A percentile compares a stretch with the other conserved stretches of the same genome.
Evolutionary conservation across 2,329 filamentous ascomycete species (phyloP).

Genomic region (Raffaelea ambrosiae): DNA sequence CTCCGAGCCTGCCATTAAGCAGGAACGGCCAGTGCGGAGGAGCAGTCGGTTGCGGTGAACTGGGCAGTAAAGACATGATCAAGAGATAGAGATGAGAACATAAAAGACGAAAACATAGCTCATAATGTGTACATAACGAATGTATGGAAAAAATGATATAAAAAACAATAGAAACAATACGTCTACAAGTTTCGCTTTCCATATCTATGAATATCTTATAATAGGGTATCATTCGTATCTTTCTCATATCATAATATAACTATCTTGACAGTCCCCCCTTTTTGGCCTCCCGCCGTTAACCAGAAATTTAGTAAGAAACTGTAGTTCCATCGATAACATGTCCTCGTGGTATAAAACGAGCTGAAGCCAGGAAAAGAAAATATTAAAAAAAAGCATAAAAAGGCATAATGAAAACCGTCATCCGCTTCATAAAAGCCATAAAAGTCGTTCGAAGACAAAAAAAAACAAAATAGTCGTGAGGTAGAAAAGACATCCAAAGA

Average conservation of each 20-base stretch:
- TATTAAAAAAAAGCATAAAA: not conserved
- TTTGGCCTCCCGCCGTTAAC: no score
- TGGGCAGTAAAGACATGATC: no score
- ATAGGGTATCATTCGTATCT: no score
- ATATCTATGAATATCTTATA: no score
- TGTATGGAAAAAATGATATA: not conserved
- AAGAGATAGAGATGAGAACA: not conserved
- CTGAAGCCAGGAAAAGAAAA: not conserved
- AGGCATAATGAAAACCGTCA: not conserved
- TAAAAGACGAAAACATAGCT: not conserved
- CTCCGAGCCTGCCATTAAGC: no score
- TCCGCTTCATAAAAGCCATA: not conserved
- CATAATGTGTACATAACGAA: no score
- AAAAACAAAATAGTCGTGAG: not conserved
- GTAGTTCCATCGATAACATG: no score
- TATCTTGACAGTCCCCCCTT: no score
- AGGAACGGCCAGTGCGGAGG: not conserved
- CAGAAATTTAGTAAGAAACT: no score
- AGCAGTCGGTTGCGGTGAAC: not conserved
- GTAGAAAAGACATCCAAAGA: not conserved
- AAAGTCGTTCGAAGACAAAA: not conserved
- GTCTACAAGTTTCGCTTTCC: no score
- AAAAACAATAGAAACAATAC: conserved; percentile 2
- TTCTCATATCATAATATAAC: no score
- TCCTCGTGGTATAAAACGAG: not conserved